Evolutionary conservation across 2,329 filamentous ascomycete species (phyloP).

Genomic region (Trichoderma afroharzianum): DNA sequence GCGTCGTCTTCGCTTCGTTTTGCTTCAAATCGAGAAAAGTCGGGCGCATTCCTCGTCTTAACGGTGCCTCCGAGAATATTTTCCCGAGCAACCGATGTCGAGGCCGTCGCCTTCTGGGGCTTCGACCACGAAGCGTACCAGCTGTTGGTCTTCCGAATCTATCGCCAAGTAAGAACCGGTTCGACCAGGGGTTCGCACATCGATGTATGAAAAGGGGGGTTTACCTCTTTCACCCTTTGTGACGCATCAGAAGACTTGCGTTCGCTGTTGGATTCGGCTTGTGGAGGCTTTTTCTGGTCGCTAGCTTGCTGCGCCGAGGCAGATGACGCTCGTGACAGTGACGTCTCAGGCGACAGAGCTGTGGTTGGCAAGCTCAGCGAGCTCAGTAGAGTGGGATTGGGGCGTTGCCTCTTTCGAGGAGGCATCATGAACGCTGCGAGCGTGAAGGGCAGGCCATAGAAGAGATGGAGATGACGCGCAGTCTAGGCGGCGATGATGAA

Average conservation of each 20-base stretch:
- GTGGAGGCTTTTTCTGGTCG: conserved; percentile 13
- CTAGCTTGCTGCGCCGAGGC: conserved; percentile 12
- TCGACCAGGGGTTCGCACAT: background rate
- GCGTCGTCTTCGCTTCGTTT: conserved; percentile 34
- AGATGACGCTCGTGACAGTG: conserved; percentile 19
- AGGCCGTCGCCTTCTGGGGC: conserved; percentile 53
- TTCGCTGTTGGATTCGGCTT: conserved; percentile 2
- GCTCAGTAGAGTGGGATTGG: conserved; percentile 27
- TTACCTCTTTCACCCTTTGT: conserved; percentile 11
- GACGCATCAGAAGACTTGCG: conserved; percentile 7
- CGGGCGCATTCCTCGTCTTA: conserved; percentile 42
- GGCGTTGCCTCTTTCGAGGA: conserved; percentile 34
- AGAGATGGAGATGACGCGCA: background rate
- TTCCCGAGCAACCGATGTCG: conserved; percentile 58
- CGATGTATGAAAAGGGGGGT: background rate
- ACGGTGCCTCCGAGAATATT: conserved; percentile 57
- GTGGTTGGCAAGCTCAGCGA: conserved; percentile 19
- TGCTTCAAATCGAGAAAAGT: conserved; percentile 50
- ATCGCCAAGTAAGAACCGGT: conserved; percentile 1
- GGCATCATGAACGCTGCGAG: conserved; percentile 26
- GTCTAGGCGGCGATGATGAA: background rate
- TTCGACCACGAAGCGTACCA: conserved; percentile 64
- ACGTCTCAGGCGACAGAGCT: conserved; percentile 20
- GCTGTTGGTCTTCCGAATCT: conserved; percentile 53
- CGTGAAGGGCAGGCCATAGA: background rate